Evolutionary conservation across 73 alveolate genomes (phyloP).

Genomic region (Tetrahymena elliotti): DNA sequence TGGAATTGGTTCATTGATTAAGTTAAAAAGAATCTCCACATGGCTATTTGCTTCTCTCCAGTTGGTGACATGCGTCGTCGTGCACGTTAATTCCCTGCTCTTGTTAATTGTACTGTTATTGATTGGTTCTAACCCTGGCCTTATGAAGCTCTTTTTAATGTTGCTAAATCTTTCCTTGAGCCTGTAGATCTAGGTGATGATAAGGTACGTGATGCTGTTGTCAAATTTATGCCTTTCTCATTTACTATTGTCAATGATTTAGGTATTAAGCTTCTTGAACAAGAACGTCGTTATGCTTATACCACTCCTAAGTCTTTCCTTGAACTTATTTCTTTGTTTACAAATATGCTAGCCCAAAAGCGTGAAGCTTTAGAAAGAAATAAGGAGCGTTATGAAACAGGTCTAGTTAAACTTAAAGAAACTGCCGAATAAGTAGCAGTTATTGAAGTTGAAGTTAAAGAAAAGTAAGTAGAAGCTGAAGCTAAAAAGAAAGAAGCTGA

Average conservation of each 20-base stretch:
- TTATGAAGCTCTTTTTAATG: constrained; percentile 97
- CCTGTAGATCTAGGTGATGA: constrained; percentile 85
- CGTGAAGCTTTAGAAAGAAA: constrained; percentile 54
- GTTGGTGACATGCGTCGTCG: constrained; percentile 96
- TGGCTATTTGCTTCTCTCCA: constrained; percentile 99
- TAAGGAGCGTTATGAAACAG: constrained; percentile 88
- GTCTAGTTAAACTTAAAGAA: constrained; percentile 90
- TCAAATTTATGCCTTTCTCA: constrained; percentile 98
- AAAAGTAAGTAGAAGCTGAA: constrained; percentile 95
- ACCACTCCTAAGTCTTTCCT: constrained; percentile 99
- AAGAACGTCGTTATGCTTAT: constrained; percentile 96
- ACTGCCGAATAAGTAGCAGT: constrained; percentile 95
- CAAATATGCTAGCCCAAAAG: constrained; percentile 92
- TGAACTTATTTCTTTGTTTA: constrained; percentile 97
- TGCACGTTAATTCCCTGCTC: constrained; percentile 99
- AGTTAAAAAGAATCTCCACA: constrained; percentile 98
- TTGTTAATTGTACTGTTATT: constrained; percentile 96
- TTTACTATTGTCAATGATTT: constrained; percentile 91
- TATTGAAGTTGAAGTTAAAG: constrained; percentile 97
- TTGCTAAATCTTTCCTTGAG: constrained; percentile 77
- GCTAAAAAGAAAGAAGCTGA: constrained; percentile 98
- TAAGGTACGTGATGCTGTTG: constrained; percentile 85
- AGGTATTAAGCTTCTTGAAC: constrained; percentile 77
- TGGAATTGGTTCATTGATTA: constrained; percentile 98
- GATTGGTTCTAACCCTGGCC: constrained; percentile 99